Conservation (phyloP, 306 rosid species). For the Neltuma alba region DNA sequence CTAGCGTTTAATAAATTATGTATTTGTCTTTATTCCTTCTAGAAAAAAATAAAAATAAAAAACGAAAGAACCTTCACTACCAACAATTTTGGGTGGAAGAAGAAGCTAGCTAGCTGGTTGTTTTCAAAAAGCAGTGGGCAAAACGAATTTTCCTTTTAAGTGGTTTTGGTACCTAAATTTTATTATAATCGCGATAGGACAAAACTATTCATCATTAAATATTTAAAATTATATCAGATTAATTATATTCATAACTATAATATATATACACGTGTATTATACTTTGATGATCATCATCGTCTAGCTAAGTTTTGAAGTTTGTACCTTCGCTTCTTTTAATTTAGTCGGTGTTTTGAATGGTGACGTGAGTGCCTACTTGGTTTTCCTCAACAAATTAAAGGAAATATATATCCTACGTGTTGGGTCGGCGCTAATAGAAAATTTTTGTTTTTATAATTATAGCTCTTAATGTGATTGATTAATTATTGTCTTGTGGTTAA, state of each 20-base stretch:
- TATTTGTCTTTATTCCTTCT: slow-evolving; percentile 26
- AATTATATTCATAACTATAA: background rate
- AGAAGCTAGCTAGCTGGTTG: slow-evolving; percentile 30
- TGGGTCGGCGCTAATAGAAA: background rate
- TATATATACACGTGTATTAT: background rate
- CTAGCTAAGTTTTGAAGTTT: background rate
- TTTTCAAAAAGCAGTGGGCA: slow-evolving; percentile 51
- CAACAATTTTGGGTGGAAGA: slow-evolving; percentile 43
- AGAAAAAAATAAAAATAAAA: background rate
- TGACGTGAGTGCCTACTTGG: background rate
- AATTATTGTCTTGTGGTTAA: no score
- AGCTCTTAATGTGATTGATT: background rate
- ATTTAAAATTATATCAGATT: background rate
- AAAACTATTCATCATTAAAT: background rate
- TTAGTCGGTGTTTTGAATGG: slow-evolving; percentile 8
- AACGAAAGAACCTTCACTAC: slow-evolving; percentile 18
- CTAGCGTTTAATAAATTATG: slow-evolving; percentile 11
- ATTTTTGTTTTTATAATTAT: background rate
- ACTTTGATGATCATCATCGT: background rate
- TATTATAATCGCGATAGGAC: slow-evolving; percentile 14
- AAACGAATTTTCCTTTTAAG: slow-evolving; percentile 46
- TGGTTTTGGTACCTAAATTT: slow-evolving; percentile 31
- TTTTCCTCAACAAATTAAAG: background rate
- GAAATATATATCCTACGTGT: background rate
- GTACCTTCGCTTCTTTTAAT: background rate